Conservation (phyloP, 2,329 filamentous ascomycete species). For the Gremmenia infestans region DNA sequence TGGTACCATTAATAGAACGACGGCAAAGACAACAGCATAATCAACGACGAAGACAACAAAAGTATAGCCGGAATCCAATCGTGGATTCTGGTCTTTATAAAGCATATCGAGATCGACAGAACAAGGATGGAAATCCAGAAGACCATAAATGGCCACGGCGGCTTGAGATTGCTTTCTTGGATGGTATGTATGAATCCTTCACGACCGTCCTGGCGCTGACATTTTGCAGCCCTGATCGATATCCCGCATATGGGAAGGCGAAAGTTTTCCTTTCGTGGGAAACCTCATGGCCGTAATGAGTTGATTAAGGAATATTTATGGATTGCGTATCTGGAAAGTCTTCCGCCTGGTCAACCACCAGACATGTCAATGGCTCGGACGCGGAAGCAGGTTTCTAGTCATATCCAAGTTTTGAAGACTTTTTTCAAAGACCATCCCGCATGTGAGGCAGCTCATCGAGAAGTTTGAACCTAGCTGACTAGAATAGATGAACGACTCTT, state of each 20-base stretch:
- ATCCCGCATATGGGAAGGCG: conserved; percentile 63
- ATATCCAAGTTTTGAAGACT: conserved; percentile 66
- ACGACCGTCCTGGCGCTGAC: conserved; percentile 15
- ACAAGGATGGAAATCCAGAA: conserved; percentile 55
- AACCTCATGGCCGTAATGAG: conserved; percentile 64
- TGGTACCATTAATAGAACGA: conserved; percentile 23
- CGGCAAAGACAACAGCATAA: conserved; percentile 32
- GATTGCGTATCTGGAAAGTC: conserved; percentile 38
- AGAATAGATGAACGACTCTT: conserved; percentile 48
- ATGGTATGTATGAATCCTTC: conserved; percentile 44
- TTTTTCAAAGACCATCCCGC: conserved; percentile 59
- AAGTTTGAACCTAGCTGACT: conserved; percentile 10
- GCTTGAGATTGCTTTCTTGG: conserved; percentile 62
- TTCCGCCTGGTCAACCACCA: conserved; percentile 43
- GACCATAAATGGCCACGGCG: conserved; percentile 57
- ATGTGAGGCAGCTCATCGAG: conserved; percentile 44
- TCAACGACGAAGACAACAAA: conserved; percentile 25
- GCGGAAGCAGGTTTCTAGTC: conserved; percentile 63
- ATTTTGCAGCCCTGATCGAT: conserved; percentile 50
- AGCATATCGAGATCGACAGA: conserved; percentile 61
- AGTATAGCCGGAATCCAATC: conserved; percentile 49
- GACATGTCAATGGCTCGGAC: conserved; percentile 41
- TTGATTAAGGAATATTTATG: conserved; percentile 65
- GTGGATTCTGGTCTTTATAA: conserved; percentile 58
- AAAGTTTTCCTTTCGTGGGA: conserved; percentile 60